Evolutionary conservation across 2,329 filamentous ascomycete species (phyloP).

Genomic region (Botrytis byssoidea): DNA sequence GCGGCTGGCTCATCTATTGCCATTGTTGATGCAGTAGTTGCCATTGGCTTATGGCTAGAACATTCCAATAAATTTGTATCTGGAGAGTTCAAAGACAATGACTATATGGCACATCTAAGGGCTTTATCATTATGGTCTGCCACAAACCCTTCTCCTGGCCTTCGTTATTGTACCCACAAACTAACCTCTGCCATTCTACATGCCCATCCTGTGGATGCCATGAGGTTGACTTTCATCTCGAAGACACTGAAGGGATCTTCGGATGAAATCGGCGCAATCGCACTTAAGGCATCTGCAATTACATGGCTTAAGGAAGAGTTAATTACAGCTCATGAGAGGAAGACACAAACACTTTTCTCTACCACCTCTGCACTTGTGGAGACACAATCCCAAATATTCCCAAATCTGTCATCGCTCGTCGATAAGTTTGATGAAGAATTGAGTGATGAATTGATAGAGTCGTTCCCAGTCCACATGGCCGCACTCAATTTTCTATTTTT

Average conservation of each 20-base stretch:
- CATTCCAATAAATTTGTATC: constrained; percentile 47
- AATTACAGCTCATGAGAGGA: constrained; percentile 42
- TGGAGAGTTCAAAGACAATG: constrained; percentile 39
- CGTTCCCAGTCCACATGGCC: constrained; percentile 56
- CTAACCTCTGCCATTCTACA: constrained; percentile 45
- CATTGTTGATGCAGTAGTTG: constrained; percentile 57
- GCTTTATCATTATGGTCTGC: constrained; percentile 41
- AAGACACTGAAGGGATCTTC: constrained; percentile 66
- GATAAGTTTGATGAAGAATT: constrained; percentile 46
- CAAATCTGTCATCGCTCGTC: constrained; percentile 50
- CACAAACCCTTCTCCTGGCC: constrained; percentile 41
- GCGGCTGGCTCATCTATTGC: constrained; percentile 49
- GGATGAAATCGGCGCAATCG: constrained; percentile 45
- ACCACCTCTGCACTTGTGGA: constrained; percentile 55
- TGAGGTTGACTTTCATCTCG: constrained; percentile 60
- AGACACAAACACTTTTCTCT: constrained; percentile 46
- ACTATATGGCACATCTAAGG: constrained; percentile 62
- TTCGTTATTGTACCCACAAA: constrained; percentile 41
- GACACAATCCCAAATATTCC: constrained; percentile 62
- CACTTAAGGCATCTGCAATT: constrained; percentile 61
- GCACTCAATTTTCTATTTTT: constrained; percentile 61
- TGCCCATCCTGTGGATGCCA: constrained; percentile 57
- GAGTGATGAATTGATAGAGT: constrained; percentile 52
- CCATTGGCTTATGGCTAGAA: constrained; percentile 59
- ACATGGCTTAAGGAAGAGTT: constrained; percentile 64